Base-by-base conservation (phyloP, 1,139 yeast genomes). In the Debaryomyces psychrophilus region DNA sequence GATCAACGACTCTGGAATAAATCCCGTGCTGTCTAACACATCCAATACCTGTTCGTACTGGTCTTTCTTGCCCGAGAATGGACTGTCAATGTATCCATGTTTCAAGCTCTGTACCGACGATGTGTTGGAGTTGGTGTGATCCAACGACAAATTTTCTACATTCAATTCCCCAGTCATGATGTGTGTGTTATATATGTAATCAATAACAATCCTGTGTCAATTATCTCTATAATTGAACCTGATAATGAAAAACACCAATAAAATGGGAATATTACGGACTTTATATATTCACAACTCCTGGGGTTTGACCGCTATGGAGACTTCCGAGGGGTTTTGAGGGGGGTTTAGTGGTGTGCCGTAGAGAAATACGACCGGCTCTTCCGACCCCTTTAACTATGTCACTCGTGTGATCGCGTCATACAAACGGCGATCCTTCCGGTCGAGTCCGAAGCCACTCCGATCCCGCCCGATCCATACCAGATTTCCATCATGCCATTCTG, bases 21-120 rank as follows among this genome's bases (percentile, higher is more conserved):
- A 88, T 0, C 97, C 97, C 41, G 86, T 83, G 50, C 81, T 76
- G 63, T 90, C 97, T 51, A 93, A 73, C 43, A 83, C 77, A 62
- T 90, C 96, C 68, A 90, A 81, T 36, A 93, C 97, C 46, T 81
- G 78, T 51, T 85, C 93, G 63, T 85, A 79, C 65, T 93, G 98
- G 48, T 80, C 79, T 58, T 85, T 87, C 64, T 89, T 90, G 34
- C 95, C 96, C 34, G 83, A 79, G 61, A 90, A 92, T 4, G 89
- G 87, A 41, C 82, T 75, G 45, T 87, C 81, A 50, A 82, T 81
- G 71, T 92, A 90, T 51, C 90, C 97, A 29, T 68, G 75, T 51
- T 69, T 71, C 49, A 63, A 56, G 44, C 69, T 64, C 31, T 64
- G 60, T 27, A 68, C 64, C 22, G 75, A 69, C 18, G 73, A 66